Evolutionary conservation across 371 early-diverging fungal species (phyloP), one percentile per base, ranked within the genome.

Genomic region (Mortierella sp.): DNA sequence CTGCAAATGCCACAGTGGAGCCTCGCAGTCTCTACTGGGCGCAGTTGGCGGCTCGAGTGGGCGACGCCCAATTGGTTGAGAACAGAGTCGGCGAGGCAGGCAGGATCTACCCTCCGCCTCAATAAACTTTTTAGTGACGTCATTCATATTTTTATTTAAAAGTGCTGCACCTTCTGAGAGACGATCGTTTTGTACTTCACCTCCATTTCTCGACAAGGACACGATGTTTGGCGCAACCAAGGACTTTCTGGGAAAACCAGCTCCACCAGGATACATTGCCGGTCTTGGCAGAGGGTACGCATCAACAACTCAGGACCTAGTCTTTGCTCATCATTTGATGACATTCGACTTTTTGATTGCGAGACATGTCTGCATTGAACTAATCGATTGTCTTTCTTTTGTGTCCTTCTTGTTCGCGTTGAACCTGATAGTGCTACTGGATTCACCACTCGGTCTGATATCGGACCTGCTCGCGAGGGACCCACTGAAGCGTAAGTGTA

Each of bases 391-490:
- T 54, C 12, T 68, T 46, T 55, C 51, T 8, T 56, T 21, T 41
- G 55, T 41, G 4, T 68, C 56, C 38, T 16, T 76, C 6, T 74
- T 56, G 18, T 74, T 56, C 44, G 74, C 46, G 14, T 46, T 35
- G 18, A 51, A 10, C 32, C 46, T 51, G 56, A 54, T 86, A 91
- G 96, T 80, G 99, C 99, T 0, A 96, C 97, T 11, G 98, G 99
- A 8, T 99, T 99, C 84, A 99, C 99, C 5, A 99, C 99, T n/a
- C 95, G 98, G 43, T 97, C 98, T 5, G 99, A 98, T 91, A 97
- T 99, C 79, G 99, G 99, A 77, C 98, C 99, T 44, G 99, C 98
- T 5, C 93, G 98, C 86, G 99, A 97, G 79, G 91, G 90, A 4
- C 85, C 92, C 65, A 83, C 90, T 43, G 91, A 92, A 72, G 91